These are phyloP conservation scores for Amanita pallidorosea DNA, from an alignment of 768 basidiomycete genomes.

Conservation along the genomic window DNA sequence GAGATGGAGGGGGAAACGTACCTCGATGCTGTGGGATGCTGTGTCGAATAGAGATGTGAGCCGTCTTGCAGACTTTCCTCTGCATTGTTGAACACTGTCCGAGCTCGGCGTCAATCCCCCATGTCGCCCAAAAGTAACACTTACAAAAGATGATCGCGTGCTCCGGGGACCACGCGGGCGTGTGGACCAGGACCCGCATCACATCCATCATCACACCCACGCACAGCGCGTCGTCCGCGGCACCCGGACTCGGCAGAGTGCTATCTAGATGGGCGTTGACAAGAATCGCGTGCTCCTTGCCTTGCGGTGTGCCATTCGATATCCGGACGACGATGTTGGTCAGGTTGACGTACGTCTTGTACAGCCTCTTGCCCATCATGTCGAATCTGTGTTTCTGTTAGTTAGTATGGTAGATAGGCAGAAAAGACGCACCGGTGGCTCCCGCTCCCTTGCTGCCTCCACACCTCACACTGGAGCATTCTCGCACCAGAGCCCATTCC, in stretches of 20 bases:
- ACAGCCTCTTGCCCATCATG: slow-evolving; percentile 15
- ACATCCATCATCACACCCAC: slow-evolving; percentile 83
- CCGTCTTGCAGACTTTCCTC: slow-evolving; percentile 95
- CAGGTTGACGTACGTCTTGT: slow-evolving; percentile 76
- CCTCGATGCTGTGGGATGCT: slow-evolving; percentile 68
- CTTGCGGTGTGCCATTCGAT: slow-evolving; percentile 15
- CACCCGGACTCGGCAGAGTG: too few species aligned
- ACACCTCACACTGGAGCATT: slow-evolving; percentile 81
- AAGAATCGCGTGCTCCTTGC: slow-evolving; percentile 57
- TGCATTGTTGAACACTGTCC: slow-evolving; percentile 83
- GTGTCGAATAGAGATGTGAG: slow-evolving; percentile 87
- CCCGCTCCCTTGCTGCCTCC: slow-evolving; percentile 83
- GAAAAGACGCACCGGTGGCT: slow-evolving; percentile 52
- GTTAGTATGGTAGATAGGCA: background rate
- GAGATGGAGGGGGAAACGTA: slow-evolving; percentile 21
- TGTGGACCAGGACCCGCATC: slow-evolving; percentile 64
- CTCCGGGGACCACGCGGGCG: slow-evolving; percentile 62
- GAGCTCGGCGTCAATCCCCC: background rate
- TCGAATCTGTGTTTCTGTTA: background rate
- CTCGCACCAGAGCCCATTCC: slow-evolving; percentile 29
- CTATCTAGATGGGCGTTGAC: too few species aligned
- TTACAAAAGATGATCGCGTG: slow-evolving; percentile 76
- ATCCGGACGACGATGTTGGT: slow-evolving; percentile 35
- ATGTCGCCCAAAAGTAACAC: slow-evolving; percentile 15
- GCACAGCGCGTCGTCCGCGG: background rate